Evolutionary conservation across 2,329 filamentous ascomycete genomes (phyloP), one percentile per base, ranked within the genome.

Genomic region (Fusarium dimerum): DNA sequence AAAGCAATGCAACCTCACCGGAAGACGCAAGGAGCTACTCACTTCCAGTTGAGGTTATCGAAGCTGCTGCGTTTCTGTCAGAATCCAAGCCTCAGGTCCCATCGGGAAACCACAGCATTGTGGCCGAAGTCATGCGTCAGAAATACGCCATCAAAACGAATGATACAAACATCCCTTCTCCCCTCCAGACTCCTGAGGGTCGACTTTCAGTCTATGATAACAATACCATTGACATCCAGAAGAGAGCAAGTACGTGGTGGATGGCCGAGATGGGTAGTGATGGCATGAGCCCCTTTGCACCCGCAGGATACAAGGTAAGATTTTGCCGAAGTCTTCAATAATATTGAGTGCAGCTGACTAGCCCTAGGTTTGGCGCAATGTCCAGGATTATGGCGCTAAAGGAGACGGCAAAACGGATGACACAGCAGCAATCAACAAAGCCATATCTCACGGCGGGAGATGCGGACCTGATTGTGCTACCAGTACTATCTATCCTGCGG

Each of bases 401-500:
- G 65, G 55, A 17, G 64, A 69, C 51, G 63, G n/a, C n/a, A n/a
- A n/a, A n/a, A n/a, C n/a, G 53, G 79, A 81, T 53, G 78, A 85
- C 54, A 84, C 82, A 10, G 77, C 70, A 16, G 82, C 82, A 3
- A 85, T 85, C 59, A 74, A 78, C 42, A 44, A 47, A 15, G 75
- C 76, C 7, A 75, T 78, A 36, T 70, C 66, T 36, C 64, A 61
- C 48, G 73, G 74, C 9, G 62, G 65, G n/a, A 67, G 76, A n/a
- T 69, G 66, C 29, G 68, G 66, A 5, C 32, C 42, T 18, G 40
- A 57, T 16, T 69, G 64, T 45, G 43, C 20, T 1, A 40, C 78
- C 3, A 73, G 75, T n/a, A 66, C 65, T 7, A 54, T 55, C 7
- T 43, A 47, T 4, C 56, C 52, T 9, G 67, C 65, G 12, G 36